phyloP scores from a whole-genome alignment of 208 protist species.

The Naegleria fowleri region DNA sequence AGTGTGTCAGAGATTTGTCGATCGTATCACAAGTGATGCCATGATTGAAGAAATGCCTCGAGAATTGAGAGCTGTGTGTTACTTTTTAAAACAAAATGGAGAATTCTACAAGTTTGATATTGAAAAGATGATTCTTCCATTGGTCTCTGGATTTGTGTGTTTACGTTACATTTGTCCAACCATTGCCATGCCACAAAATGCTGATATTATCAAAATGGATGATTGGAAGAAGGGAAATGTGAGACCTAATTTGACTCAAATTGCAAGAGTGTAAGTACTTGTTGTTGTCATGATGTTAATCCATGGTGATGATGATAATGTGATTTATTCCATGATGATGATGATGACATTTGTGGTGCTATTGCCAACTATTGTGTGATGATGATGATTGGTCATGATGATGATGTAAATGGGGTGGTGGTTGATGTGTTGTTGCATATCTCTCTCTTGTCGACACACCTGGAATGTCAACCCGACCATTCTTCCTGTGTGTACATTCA shows the following conservation, averaged over 20 bases:
- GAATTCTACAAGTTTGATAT: constrained; percentile 17
- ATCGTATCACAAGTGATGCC: background rate
- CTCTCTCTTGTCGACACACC: too few relatives aligned
- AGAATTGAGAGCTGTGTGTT: constrained; percentile 26
- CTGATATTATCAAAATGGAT: background rate
- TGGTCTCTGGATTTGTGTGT: constrained; percentile 24
- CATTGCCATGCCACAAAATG: background rate
- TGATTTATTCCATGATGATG: background rate
- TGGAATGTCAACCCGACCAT: too few relatives aligned
- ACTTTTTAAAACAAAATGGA: constrained; percentile 21
- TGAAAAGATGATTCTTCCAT: constrained; percentile 7
- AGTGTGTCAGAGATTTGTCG: constrained; percentile 18
- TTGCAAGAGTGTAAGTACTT: background rate
- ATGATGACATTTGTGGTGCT: too few relatives aligned
- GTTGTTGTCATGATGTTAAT: background rate
- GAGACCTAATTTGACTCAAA: background rate
- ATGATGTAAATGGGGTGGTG: too few relatives aligned
- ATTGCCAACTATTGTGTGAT: too few relatives aligned
- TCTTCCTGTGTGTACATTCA: too few relatives aligned
- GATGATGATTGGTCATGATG: too few relatives aligned
- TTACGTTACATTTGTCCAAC: constrained; percentile 22
- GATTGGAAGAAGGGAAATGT: background rate
- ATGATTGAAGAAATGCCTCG: constrained; percentile 27
- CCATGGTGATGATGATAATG: background rate
- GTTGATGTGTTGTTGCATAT: too few relatives aligned